Conservation (phyloP, 2,329 filamentous ascomycete species). For the Lojkania enalia region DNA sequence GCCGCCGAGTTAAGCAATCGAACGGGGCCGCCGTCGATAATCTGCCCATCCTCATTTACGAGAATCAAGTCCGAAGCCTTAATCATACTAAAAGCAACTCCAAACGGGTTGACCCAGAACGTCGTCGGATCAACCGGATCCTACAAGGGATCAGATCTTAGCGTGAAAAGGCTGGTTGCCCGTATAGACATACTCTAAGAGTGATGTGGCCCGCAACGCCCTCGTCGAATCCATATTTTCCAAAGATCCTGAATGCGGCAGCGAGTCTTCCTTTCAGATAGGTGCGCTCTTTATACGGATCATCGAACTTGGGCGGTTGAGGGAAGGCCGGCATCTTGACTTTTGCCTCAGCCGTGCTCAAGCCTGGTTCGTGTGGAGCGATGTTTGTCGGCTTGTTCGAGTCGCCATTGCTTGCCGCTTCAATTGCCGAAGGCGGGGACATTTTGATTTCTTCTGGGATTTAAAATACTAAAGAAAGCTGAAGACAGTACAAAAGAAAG, state of each 20-base stretch:
- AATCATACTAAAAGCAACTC: conserved; percentile 64
- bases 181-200: conserved; percentile 51
- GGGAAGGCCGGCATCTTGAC: conserved; percentile 30
- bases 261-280: conserved; percentile 45
- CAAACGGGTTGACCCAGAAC: conserved; percentile 71
- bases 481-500: not conserved
- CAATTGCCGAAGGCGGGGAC: conserved; percentile 39
- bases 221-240: conserved; percentile 46
- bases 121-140: conserved; percentile 62
- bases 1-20: conserved; percentile 50
- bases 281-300: conserved; percentile 42
- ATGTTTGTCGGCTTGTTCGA: conserved; percentile 30
- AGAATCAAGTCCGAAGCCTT: conserved; percentile 69
- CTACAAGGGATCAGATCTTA: no score
- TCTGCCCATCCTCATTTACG: conserved; percentile 62
- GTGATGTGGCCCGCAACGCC: conserved; percentile 66
- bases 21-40: conserved; percentile 63
- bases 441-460: no score
- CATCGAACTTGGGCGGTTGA: conserved; percentile 41
- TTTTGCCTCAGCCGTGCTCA: conserved; percentile 31
- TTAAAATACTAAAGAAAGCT: not conserved
- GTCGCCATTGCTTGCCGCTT: conserved; percentile 25
- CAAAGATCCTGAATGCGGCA: conserved; percentile 45
- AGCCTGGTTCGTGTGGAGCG: conserved; percentile 38
- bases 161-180: no score